phyloP scores from a whole-genome alignment of 805 yeast species.

The Spathaspora hagerdaliae region DNA sequence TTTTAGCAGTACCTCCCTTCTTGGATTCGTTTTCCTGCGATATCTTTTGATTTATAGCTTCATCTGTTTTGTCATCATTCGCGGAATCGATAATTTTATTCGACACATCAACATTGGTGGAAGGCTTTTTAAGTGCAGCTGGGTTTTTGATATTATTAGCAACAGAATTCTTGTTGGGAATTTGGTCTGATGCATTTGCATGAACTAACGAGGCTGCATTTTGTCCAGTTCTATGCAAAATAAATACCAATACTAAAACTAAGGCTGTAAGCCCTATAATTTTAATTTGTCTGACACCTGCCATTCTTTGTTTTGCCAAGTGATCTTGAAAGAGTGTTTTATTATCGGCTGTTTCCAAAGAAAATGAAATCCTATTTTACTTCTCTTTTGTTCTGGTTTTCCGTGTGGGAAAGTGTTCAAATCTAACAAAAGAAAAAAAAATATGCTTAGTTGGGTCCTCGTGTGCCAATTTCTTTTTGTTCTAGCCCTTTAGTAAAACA shows the following conservation, averaged over 20 bases:
- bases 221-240: slow-evolving; percentile 8
- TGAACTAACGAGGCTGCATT: slow-evolving; percentile 9
- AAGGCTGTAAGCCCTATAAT: slow-evolving; percentile 5
- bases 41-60: slow-evolving; percentile 36
- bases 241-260: slow-evolving; percentile 6
- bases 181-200: slow-evolving; percentile 9
- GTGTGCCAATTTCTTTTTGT: too few species aligned
- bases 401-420: too few species aligned
- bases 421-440: too few species aligned
- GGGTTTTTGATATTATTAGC: not conserved
- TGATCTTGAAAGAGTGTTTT: not conserved
- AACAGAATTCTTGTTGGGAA: slow-evolving; percentile 3
- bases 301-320: slow-evolving; percentile 2
- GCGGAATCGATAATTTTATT: slow-evolving; percentile 28
- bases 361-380: not conserved
- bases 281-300: slow-evolving; percentile 7
- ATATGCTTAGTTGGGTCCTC: too few species aligned
- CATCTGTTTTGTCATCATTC: slow-evolving; percentile 35
- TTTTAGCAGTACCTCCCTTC: slow-evolving; percentile 1
- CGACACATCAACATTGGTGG: slow-evolving; percentile 1
- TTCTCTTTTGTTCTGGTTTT: not conserved
- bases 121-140: not conserved
- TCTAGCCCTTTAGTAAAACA: too few species aligned
- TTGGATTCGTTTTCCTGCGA: slow-evolving; percentile 5
- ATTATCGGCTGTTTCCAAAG: not conserved